Conservation (phyloP, 1,284 basidiomycete species). For the Ganoderma lucidum region DNA sequence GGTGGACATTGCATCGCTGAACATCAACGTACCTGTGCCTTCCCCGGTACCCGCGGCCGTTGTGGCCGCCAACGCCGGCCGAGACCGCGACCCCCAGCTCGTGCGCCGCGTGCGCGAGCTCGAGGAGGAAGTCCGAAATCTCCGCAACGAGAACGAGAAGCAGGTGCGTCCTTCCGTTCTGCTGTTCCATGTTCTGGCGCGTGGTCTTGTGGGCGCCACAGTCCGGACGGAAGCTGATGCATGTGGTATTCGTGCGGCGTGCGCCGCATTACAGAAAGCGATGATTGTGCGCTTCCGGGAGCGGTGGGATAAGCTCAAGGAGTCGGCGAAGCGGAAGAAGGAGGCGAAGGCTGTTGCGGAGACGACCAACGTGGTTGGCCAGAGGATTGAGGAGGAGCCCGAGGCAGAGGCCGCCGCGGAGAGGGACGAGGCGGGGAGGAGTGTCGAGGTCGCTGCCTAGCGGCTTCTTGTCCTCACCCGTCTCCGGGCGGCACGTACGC, state of each 20-base stretch:
- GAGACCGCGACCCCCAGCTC: conserved; percentile 73
- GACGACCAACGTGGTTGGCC: conserved; percentile 56
- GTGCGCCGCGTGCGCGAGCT: conserved; percentile 74
- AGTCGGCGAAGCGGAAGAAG: conserved; percentile 85
- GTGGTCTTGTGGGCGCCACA: not conserved
- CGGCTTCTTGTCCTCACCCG: too few relatives aligned
- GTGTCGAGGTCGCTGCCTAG: conserved; percentile 12
- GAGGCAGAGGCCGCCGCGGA: conserved; percentile 77
- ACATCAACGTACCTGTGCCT: conserved; percentile 60
- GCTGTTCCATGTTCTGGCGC: not conserved
- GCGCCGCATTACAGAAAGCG: conserved; percentile 61
- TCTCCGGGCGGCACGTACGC: not conserved
- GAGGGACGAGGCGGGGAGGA: conserved; percentile 33
- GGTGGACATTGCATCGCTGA: conserved; percentile 58
- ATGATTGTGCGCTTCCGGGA: conserved; percentile 87
- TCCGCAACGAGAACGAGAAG: conserved; percentile 82
- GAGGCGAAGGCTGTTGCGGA: conserved; percentile 76
- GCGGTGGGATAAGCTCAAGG: conserved; percentile 89
- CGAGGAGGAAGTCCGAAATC: conserved; percentile 76
- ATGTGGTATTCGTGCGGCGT: not conserved
- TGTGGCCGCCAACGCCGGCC: conserved; percentile 54
- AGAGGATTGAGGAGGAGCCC: conserved; percentile 80
- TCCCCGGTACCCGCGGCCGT: conserved; percentile 60
- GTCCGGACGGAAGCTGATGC: conserved; percentile 18
- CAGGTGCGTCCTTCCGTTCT: conserved; percentile 58